Evolutionary conservation across 495 filamentous ascomycete species (phyloP).

Genomic region (Astrothelium macrocarpum): DNA sequence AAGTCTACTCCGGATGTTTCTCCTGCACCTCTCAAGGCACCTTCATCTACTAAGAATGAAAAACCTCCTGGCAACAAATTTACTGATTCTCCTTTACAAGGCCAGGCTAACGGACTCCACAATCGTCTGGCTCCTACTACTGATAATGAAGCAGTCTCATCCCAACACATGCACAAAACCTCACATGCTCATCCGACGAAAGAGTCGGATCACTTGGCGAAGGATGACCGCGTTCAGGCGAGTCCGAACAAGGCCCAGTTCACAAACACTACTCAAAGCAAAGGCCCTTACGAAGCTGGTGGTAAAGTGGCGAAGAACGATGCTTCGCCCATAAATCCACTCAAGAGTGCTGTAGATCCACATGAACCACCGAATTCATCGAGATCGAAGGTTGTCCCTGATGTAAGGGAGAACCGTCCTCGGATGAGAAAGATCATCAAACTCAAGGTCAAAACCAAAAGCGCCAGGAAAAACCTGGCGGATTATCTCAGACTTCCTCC

Average conservation of each 20-base stretch:
- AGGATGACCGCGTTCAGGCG: neutral
- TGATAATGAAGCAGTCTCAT: neutral
- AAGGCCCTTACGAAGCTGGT: neutral
- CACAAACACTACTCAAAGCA: neutral
- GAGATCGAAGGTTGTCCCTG: neutral
- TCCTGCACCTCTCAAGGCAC: neutral
- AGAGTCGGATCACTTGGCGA: neutral
- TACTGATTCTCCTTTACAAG: neutral
- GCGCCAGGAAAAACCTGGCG: neutral
- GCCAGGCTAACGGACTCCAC: neutral
- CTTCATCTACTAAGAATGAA: neutral
- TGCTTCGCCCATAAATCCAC: neutral
- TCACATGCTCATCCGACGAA: neutral
- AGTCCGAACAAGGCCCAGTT: neutral
- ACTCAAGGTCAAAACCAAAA: neutral
- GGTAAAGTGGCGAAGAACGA: neutral
- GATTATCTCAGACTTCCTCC: conserved; percentile 4
- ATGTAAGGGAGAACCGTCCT: neutral
- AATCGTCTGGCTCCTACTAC: neutral
- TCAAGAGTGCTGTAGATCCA: neutral
- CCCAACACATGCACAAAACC: neutral
- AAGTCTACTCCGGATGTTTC: neutral
- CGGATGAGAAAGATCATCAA: conserved; percentile 3
- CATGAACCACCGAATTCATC: neutral
- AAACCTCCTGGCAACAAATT: neutral